Evolutionary conservation across 2,329 filamentous ascomycete species (phyloP).

Genomic region (Phyllosticta paracitricarpa): DNA sequence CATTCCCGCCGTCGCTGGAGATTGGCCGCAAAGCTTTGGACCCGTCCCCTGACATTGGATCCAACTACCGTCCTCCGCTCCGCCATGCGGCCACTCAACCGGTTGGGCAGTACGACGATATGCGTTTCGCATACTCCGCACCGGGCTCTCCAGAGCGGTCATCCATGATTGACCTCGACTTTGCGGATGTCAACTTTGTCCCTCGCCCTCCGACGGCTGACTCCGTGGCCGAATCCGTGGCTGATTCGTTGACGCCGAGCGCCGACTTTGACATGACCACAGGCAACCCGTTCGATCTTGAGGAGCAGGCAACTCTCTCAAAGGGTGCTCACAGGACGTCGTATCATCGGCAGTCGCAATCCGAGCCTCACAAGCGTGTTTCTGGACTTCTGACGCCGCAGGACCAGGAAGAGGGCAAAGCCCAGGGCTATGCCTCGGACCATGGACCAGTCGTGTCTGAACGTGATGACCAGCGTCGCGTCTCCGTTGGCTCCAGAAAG

Average conservation of each 20-base stretch:
- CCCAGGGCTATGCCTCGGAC: constrained; percentile 22
- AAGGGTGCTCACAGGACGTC: constrained; percentile 29
- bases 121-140: constrained; percentile 24
- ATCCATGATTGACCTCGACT: constrained; percentile 38
- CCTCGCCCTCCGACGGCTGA: constrained; percentile 33
- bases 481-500: constrained; percentile 4
- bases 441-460: constrained; percentile 14
- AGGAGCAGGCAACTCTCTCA: constrained; percentile 32
- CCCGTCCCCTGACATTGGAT: constrained; percentile 22
- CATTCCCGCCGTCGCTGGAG: background rate
- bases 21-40: constrained; percentile 7
- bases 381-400: constrained; percentile 27
- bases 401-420: constrained; percentile 21
- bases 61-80: constrained; percentile 29
- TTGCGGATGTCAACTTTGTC: constrained; percentile 29
- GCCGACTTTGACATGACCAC: constrained; percentile 23
- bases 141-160: constrained; percentile 25
- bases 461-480: constrained; percentile 5
- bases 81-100: constrained; percentile 34
- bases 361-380: constrained; percentile 20
- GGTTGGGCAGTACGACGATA: constrained; percentile 28
- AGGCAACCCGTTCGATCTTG: constrained; percentile 39
- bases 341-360: constrained; percentile 31
- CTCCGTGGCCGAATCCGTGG: constrained; percentile 27
- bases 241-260: constrained; percentile 14